These are phyloP conservation scores for Gypsophila paniculata DNA, from an alignment of 179 eudicot genomes.

Conservation along the genomic window DNA sequence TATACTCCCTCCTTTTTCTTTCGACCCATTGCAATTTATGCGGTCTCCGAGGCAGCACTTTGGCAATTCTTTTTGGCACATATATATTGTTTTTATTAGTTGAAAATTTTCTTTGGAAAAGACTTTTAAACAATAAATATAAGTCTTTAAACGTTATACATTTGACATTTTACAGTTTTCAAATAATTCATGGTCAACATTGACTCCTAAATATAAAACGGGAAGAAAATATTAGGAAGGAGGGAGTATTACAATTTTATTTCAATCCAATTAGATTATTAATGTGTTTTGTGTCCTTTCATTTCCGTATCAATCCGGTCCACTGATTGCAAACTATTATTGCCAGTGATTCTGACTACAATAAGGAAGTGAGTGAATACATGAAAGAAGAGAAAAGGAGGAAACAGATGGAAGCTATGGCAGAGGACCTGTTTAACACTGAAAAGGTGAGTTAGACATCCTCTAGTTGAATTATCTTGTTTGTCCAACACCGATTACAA, in stretches of 20 bases:
- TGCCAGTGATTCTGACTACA: conserved; percentile 71
- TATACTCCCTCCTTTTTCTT: neutral
- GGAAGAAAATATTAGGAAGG: no score
- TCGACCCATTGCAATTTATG: neutral
- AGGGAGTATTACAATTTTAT: no score
- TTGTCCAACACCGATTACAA: neutral
- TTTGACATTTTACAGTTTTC: no score
- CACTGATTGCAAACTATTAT: conserved; percentile 9
- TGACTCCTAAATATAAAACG: no score
- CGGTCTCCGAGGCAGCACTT: no score
- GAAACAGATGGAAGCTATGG: conserved; percentile 82
- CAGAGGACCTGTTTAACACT: conserved; percentile 79
- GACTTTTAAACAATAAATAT: no score
- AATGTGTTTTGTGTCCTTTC: neutral
- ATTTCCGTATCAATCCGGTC: neutral
- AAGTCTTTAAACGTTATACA: no score
- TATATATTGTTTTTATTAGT: no score
- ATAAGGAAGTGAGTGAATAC: conserved; percentile 60
- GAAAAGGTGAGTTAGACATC: conserved; percentile 46
- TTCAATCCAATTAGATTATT: neutral
- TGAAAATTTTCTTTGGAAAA: no score
- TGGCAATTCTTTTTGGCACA: no score
- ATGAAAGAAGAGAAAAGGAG: conserved; percentile 79
- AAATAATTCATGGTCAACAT: no score
- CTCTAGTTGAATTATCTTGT: neutral